Base-by-base conservation (phyloP, 1,284 basidiomycete genomes). In the Ustilago cynodontis region DNA sequence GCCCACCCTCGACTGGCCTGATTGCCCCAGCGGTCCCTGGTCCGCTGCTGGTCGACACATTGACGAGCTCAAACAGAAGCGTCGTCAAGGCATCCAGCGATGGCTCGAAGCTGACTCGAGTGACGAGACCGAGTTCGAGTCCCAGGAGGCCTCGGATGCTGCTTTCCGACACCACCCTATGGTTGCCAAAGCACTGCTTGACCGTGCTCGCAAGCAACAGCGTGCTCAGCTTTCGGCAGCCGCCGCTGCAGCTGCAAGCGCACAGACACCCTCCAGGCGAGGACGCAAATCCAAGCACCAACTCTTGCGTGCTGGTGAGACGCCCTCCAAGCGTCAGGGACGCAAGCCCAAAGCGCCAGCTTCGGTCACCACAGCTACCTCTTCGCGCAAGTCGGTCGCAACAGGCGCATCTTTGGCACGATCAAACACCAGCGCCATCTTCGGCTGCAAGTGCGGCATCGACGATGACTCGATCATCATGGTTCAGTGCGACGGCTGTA, bases 401-500 rank as follows among this genome's bases (percentile, higher is more conserved):
- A 78, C 77, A 11, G 65, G 77, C 16, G 72, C 72, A 14, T 65
- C 68, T 8, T 54, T 74, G 55, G 65, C 71, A 16, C 59, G 65
- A 28, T 74, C 71, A 50, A 64, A 70, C 49, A 57, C 63, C 33
- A 67, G 61, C 56, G 71, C 77, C 51, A 62, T 77, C 59, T 63
- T 80, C 43, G 79, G 77, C 56, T 80, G 79, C 64, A 67, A 61
- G 53, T 80, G 79, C 55, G 79, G 79, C 49, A 66, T 73, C 56
- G 64, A 65, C 39, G 77, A 79, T 41, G 74, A 79, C 14, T 59
- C 65, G 29, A 77, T 69, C 64, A 61, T 77, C 54, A 85, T 86
- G 83, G 85, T 86, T 13, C 82, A 82, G 62, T 86, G 86, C 71
- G 84, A 86, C 55, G 66, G 67, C 31, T 86, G 86, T 70, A 64